phyloP scores from a whole-genome alignment of 1,139 yeast species.

The Zygosaccharomyces sapae region DNA sequence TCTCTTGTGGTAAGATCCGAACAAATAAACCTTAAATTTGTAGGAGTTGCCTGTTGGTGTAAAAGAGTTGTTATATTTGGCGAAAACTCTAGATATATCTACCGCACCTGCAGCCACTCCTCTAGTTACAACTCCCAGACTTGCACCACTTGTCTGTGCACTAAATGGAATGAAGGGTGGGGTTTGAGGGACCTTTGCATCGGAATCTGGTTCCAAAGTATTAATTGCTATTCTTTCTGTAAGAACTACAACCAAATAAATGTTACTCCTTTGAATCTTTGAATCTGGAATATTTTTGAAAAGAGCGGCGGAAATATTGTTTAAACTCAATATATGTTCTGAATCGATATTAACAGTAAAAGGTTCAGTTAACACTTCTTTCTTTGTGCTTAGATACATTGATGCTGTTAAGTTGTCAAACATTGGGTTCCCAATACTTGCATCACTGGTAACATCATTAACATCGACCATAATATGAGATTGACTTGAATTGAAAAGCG shows the following conservation, averaged over 20 bases:
- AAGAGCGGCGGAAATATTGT: slow-evolving; percentile 71
- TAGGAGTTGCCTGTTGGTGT: slow-evolving; percentile 57
- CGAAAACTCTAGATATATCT: slow-evolving; percentile 75
- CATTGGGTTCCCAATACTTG: slow-evolving; percentile 58
- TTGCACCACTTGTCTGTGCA: slow-evolving; percentile 14
- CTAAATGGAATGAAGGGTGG: slow-evolving; percentile 27
- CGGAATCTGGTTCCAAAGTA: slow-evolving; percentile 1
- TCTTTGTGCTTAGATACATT: slow-evolving; percentile 64
- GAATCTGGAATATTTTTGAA: slow-evolving; percentile 72
- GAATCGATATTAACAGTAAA: slow-evolving; percentile 64
- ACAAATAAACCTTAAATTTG: slow-evolving; percentile 67
- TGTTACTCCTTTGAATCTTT: slow-evolving; percentile 57
- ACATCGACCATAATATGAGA: slow-evolving; percentile 79
- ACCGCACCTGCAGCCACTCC: slow-evolving; percentile 90
- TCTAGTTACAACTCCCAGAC: slow-evolving; percentile 51
- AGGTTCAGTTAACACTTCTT: slow-evolving; percentile 71
- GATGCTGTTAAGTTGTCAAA: slow-evolving; percentile 69
- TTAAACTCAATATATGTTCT: slow-evolving; percentile 57
- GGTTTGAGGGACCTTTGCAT: slow-evolving; percentile 25
- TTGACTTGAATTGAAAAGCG: slow-evolving; percentile 47
- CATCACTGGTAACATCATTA: slow-evolving; percentile 60
- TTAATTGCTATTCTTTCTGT: slow-evolving; percentile 53
- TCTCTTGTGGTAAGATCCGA: slow-evolving; percentile 55
- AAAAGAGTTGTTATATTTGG: slow-evolving; percentile 58
- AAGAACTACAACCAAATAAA: slow-evolving; percentile 63